Evolutionary conservation across 2,329 filamentous ascomycete genomes (phyloP), one percentile per base, ranked within the genome.

Genomic region (Apiospora koreana): DNA sequence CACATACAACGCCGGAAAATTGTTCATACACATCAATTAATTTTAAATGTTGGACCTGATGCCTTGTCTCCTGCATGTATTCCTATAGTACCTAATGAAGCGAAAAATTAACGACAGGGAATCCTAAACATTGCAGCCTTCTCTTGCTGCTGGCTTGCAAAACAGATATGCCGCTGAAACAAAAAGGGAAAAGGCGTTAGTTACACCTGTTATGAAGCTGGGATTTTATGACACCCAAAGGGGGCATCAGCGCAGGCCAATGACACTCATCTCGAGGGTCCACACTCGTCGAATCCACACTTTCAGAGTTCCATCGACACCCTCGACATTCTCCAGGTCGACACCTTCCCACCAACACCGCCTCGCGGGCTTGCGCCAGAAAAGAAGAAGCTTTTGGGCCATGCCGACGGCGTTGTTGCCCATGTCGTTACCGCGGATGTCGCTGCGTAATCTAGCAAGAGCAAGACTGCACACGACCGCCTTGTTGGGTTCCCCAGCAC

Each of bases 261-360:
- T 96, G 69, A 96, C 94, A 80, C 93, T 96, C 94, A 99, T 99
- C 86, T 99, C 96, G 71, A 99, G 87, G 71, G 96, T 99, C 96
- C 96, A 99, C 71, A 99, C 96, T 77, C 96, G 89, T 78, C 96
- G 88, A 80, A 99, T 98, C 96, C 96, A 99, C 71, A 99, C 94
- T 83, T 99, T 99, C 75, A 99, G 87, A 80, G 92, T 94, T 68
- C 95, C 95, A 68, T 97, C 90, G 9, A 98, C 92, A 18, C 96
- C 96, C 67, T 97, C 94, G 16, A 99, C 93, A 74, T 93, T 87
- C 23, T 96, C 90, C 62, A 99, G 86, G 80, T 98, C 95, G 46
- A 99, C 93, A 31, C 96, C 96, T 81, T 99, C 96, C 96, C 96
- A 99, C 96, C 96, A 99, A 86, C 96, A 99, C 80, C 96, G 89